phyloP scores from a whole-genome alignment of 495 filamentous ascomycete genomes.

The Sordaria brevicollis region DNA sequence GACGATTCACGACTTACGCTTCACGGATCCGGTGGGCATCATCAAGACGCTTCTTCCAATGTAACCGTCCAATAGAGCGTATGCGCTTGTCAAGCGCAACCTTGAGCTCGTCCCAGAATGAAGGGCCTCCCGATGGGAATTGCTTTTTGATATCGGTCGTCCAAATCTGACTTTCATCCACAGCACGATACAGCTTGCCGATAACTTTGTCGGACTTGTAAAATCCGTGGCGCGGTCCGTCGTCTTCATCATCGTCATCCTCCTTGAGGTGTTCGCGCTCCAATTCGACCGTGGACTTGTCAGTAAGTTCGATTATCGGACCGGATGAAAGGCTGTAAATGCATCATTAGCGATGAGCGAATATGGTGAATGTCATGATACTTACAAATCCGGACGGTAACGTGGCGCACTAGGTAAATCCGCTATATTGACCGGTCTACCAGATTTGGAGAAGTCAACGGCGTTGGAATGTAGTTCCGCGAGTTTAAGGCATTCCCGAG shows the following conservation, averaged over 20 bases:
- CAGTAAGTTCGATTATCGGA: constrained; percentile 44
- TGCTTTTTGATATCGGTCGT: constrained; percentile 36
- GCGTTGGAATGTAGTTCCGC: constrained; percentile 65
- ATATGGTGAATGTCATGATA: neutral
- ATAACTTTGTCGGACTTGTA: constrained; percentile 62
- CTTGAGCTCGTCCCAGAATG: constrained; percentile 38
- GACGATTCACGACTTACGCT: constrained; percentile 27
- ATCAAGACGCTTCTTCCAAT: constrained; percentile 23
- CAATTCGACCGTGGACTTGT: constrained; percentile 35
- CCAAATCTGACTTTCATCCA: constrained; percentile 65
- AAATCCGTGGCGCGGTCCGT: constrained; percentile 42
- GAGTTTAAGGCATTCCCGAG: constrained; percentile 49
- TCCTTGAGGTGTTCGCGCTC: constrained; percentile 15
- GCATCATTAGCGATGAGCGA: constrained; percentile 3
- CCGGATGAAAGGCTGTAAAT: constrained; percentile 46
- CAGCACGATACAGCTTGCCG: constrained; percentile 60
- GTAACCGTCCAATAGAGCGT: constrained; percentile 5
- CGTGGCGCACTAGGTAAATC: constrained; percentile 14
- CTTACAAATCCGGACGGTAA: constrained; percentile 35
- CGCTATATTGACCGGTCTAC: constrained; percentile 47
- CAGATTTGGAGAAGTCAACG: constrained; percentile 78
- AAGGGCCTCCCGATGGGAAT: constrained; percentile 6
- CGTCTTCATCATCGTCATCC: constrained; percentile 40
- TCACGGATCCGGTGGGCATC: constrained; percentile 45
- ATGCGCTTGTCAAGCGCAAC: constrained; percentile 28